phyloP scores from a whole-genome alignment of 129 eudicot genomes.

The carrot (Daucus carota) region DNA sequence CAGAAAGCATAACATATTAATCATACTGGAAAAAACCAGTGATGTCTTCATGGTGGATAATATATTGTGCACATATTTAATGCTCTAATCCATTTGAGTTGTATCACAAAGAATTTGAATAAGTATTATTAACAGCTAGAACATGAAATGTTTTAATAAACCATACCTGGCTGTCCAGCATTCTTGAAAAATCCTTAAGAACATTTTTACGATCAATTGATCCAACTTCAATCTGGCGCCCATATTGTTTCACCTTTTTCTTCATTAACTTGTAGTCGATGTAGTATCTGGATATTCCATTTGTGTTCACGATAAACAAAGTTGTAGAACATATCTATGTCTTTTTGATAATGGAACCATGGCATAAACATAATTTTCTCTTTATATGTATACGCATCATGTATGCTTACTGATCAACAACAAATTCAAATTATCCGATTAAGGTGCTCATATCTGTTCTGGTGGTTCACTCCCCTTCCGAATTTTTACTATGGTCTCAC shows the following conservation, averaged over 20 bases:
- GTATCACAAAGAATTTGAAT: background rate
- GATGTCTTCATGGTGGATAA: background rate
- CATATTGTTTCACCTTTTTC: slow-evolving; percentile 72
- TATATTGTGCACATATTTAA: background rate
- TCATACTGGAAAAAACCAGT: background rate
- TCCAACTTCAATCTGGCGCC: slow-evolving; percentile 63
- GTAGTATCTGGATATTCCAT: slow-evolving; percentile 48
- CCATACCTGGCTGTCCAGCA: slow-evolving; percentile 73
- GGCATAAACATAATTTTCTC: background rate
- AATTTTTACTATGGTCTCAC: background rate
- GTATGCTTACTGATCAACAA: too few species aligned
- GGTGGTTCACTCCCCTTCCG: background rate
- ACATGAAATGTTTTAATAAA: background rate
- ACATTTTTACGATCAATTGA: slow-evolving; percentile 66
- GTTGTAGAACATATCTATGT: background rate
- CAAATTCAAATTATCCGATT: background rate
- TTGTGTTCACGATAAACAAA: background rate
- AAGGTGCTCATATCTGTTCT: background rate
- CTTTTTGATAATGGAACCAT: background rate
- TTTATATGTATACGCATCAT: too few species aligned
- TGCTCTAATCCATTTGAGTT: background rate
- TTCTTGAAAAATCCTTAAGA: slow-evolving; percentile 86
- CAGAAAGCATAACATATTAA: background rate
- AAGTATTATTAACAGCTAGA: background rate
- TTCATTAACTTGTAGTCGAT: slow-evolving; percentile 91